Evolutionary conservation across 2,329 filamentous ascomycete genomes (phyloP), one percentile per base, ranked within the genome.

Genomic region (Neonectria sp.): DNA sequence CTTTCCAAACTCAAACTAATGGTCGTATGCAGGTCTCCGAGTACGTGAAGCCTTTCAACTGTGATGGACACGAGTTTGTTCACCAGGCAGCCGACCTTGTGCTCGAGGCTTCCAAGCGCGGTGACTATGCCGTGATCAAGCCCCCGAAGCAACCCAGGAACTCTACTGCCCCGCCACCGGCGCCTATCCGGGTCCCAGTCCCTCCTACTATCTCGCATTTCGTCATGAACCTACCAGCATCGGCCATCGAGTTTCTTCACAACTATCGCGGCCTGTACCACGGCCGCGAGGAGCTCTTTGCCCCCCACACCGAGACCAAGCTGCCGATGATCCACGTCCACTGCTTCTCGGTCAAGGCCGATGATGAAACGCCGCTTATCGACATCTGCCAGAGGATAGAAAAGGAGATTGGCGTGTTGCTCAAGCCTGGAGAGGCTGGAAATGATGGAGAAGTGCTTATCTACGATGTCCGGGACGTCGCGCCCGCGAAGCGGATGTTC

Each of bases 201-300:
- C 95, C 95, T 3, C 86, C 87, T 3, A 91, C 91, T 43, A 93
- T 98, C 78, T 88, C 91, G n/a, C 96, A 98, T 83, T 99, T 95
- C 79, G 93, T 98, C 72, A 98, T 99, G 94, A 99, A 99, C 82
- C 91, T 99, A 17, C 96, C 96, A 1, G 96, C 95, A 1, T 93
- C 91, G 1, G 95, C 96, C 1, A 91, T 96, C 67, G 91, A 93
- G 65, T 99, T 99, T 79, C 86, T 98, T 25, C 84, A 85, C 62
- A 81, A 82, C 74, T 83, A 76, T 73, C 89, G 90, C 24, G 95
- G 96, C 5, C 81, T 97, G 17, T 98, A 98, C 78, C 83, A 88
- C n/a, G 90, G 90, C 3, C 86, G 89, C 27, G 90, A 95, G 78
- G 69, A 80, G 2, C 84, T 94, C 2, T 95, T 95, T 73, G 77